A percentile compares a stretch with the other conserved stretches of the same genome.
These are phyloP conservation scores for Cenchrus fungigraminus DNA, from an alignment of 176 grass and related monocot species.

Conservation along the genomic window DNA sequence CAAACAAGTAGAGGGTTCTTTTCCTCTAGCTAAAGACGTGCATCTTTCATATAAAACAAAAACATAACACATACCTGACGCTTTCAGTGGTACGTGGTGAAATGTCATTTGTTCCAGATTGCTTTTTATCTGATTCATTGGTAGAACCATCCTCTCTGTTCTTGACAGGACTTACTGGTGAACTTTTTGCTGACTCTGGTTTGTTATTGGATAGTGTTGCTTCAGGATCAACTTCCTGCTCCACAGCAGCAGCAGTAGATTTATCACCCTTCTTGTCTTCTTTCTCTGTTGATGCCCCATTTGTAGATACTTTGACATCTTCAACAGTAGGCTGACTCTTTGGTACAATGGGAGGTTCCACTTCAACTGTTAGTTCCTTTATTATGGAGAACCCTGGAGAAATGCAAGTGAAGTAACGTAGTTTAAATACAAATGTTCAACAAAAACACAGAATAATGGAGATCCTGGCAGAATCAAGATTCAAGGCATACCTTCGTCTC, in stretches of 20 bases:
- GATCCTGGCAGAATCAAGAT: conserved; percentile 26
- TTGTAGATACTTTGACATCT: conserved; percentile 57
- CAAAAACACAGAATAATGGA: background rate
- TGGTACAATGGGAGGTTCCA: conserved; percentile 65
- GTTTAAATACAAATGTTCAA: conserved; percentile 16
- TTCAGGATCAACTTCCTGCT: conserved; percentile 59
- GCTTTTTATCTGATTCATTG: conserved; percentile 57
- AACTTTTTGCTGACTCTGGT: conserved; percentile 55
- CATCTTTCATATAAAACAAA: conserved; percentile 24
- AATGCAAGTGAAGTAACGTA: conserved; percentile 24
- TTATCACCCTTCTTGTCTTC: conserved; percentile 67
- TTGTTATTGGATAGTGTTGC: conserved; percentile 42
- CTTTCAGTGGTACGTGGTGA: conserved; percentile 74
- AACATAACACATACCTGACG: conserved; percentile 60
- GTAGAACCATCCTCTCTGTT: conserved; percentile 52
- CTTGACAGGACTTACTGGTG: conserved; percentile 71
- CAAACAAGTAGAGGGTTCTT: background rate
- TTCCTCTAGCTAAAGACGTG: conserved; percentile 7
- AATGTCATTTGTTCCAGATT: conserved; percentile 55
- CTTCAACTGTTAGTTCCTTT: conserved; percentile 96
- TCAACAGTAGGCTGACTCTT: conserved; percentile 53
- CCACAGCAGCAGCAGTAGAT: conserved; percentile 35
- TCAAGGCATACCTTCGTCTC: conserved; percentile 65
- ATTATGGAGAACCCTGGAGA: conserved; percentile 85
- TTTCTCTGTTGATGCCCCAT: conserved; percentile 53